Evolutionary conservation across 192 early-diverging fungal species (phyloP).

Genomic region (Coemansia sp.): DNA sequence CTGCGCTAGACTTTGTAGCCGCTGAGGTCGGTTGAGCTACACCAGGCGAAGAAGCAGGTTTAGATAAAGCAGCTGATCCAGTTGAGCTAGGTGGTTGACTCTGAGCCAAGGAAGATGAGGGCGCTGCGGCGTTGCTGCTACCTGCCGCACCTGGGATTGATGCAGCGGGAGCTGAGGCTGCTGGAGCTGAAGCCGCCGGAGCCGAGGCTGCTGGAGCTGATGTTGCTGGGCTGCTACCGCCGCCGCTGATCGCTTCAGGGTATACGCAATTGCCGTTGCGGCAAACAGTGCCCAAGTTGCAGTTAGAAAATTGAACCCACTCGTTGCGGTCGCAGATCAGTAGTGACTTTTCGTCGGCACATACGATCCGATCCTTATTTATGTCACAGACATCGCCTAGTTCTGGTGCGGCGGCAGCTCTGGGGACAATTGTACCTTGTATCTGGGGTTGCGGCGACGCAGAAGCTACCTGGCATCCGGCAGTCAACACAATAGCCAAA

Average conservation of each 20-base stretch:
- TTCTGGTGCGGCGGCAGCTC: not conserved
- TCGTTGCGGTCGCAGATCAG: conserved; percentile 39
- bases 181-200: not conserved
- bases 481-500: conserved; percentile 21
- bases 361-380: conserved; percentile 22
- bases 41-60: conserved; percentile 10
- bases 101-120: not conserved
- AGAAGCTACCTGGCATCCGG: conserved; percentile 14
- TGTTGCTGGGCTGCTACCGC: not conserved
- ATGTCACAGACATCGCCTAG: conserved; percentile 28
- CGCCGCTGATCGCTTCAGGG: not conserved
- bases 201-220: not conserved
- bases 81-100: conserved; percentile 9
- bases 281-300: conserved; percentile 39
- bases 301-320: conserved; percentile 38
- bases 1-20: not conserved
- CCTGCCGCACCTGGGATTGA: not conserved
- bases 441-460: conserved; percentile 26
- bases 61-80: conserved; percentile 4
- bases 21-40: conserved; percentile 14
- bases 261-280: conserved; percentile 32
- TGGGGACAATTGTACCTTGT: conserved; percentile 28
- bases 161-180: not conserved
- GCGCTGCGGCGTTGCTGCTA: not conserved
- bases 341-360: conserved; percentile 26